These are phyloP conservation scores for Aspergillus heteromorphus DNA, from an alignment of 495 filamentous ascomycete species.

Conservation along the genomic window DNA sequence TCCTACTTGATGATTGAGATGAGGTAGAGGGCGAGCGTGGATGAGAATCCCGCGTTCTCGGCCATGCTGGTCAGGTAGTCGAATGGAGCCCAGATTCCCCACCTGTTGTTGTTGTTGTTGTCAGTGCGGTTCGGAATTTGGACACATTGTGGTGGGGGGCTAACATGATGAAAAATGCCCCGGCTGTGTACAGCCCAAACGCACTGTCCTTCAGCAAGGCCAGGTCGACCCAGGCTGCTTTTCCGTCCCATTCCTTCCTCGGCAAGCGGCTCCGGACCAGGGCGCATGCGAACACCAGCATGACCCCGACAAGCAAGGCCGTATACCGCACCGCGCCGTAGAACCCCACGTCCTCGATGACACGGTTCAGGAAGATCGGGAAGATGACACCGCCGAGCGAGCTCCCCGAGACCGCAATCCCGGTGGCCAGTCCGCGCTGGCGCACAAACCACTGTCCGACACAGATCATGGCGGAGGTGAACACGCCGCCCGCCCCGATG, in stretches of 20 bases:
- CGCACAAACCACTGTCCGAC: constrained; percentile 46
- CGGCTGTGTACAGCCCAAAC: constrained; percentile 26
- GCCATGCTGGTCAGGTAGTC: constrained; percentile 25
- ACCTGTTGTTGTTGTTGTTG: constrained; percentile 18
- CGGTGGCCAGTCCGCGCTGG: constrained; percentile 26
- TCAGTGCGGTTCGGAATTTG: background rate
- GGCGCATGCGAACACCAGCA: constrained; percentile 16
- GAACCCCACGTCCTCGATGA: constrained; percentile 19
- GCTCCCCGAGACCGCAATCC: constrained; percentile 24
- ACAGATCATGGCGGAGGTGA: constrained; percentile 21
- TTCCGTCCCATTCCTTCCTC: constrained; percentile 22
- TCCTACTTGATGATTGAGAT: constrained; percentile 28
- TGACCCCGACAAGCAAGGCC: constrained; percentile 27
- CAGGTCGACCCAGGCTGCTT: constrained; percentile 26
- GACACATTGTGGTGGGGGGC: constrained; percentile 5
- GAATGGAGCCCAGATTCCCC: constrained; percentile 28
- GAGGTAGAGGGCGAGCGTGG: constrained; percentile 23
- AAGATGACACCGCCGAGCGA: constrained; percentile 34
- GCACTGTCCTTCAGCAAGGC: constrained; percentile 21
- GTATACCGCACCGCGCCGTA: constrained; percentile 21
- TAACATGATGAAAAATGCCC: constrained; percentile 22
- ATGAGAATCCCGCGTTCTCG: constrained; percentile 13
- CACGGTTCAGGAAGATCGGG: constrained; percentile 23
- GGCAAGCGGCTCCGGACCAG: constrained; percentile 22
- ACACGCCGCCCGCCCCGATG: constrained; percentile 26